phyloP scores from a whole-genome alignment of 495 filamentous ascomycete species.

The Xylaria venustula region DNA sequence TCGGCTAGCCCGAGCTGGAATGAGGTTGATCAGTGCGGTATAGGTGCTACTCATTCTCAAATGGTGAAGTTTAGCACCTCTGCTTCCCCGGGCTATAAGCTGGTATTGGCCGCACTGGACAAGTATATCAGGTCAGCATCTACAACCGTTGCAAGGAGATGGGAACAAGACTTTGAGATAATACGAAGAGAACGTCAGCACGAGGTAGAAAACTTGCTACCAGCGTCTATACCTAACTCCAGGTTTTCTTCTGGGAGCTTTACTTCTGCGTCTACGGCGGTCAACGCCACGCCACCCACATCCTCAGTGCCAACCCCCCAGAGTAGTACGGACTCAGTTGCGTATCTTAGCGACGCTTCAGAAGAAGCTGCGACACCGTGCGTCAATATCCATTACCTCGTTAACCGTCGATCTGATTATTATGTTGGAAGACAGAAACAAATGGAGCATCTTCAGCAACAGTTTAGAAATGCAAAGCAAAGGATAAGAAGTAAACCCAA shows the following conservation, averaged over 20 bases:
- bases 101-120: conserved; percentile 2
- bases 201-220: neutral
- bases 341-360: neutral
- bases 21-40: conserved; percentile 4
- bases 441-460: neutral
- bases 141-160: neutral
- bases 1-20: conserved; percentile 4
- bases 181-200: conserved; percentile 7
- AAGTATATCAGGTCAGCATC: conserved; percentile 4
- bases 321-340: neutral
- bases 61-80: neutral
- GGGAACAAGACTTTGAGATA: conserved; percentile 5
- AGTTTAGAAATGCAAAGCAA: neutral
- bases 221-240: neutral
- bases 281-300: neutral
- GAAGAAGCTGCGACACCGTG: neutral
- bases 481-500: conserved; percentile 2
- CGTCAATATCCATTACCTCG: neutral
- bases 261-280: neutral
- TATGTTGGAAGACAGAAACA: conserved; percentile 5
- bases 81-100: neutral
- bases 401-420: neutral
- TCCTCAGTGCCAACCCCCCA: neutral
- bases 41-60: neutral
- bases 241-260: neutral